Base-by-base conservation (phyloP, 139 green algal genomes). In the Chlamydomonas sphaeroides region DNA sequence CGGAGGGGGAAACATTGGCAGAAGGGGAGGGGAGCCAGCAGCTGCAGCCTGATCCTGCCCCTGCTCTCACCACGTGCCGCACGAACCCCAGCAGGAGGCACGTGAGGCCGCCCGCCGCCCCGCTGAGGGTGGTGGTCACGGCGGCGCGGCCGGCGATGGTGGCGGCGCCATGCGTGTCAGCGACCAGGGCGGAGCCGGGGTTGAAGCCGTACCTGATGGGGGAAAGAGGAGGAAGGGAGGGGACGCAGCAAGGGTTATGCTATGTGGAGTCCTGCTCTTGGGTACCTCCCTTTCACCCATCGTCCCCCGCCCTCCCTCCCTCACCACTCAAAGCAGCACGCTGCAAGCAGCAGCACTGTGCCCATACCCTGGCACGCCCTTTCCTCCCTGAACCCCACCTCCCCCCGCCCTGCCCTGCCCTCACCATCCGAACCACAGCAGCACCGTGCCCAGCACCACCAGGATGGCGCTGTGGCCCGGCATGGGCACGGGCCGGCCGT, bases 371-470 rank as follows among this genome's bases (percentile, higher is more conserved):
- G 14, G 14, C 51, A 6, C 51, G 4, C 51, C 51, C 14, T 17
- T 17, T 30, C 15, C 51, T 17, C 51, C 51, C 1, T 7, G 33
- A 48, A 11, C 32, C 63, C 71, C n/a, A 2, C 45, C 49, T 8
- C 23, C 11, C 21, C 8, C 51, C 7, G 25, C 39, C 35, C 26
- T 32, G 28, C 51, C 17, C 45, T n/a, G 0, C 6, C 25, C 76
- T 51, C 65, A 94, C 94, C 95, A 98, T 68, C 95, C 95, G 78
- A 98, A 98, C 95, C 95, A 98, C 56, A 98, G 91, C 53, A 98
- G 88, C 51, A 92, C 87, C 15, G 91, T 93, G 33, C 91, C 89
- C 28, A 93, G 87, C 78, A 92, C 88, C 20, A 91, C 85, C 5
- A 93, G 79, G 36, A 86, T 89, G 35, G 88, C 85, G 5, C 90